Conservation (phyloP, 2,329 filamentous ascomycete genomes). For the Sarocladium brachiariae region DNA sequence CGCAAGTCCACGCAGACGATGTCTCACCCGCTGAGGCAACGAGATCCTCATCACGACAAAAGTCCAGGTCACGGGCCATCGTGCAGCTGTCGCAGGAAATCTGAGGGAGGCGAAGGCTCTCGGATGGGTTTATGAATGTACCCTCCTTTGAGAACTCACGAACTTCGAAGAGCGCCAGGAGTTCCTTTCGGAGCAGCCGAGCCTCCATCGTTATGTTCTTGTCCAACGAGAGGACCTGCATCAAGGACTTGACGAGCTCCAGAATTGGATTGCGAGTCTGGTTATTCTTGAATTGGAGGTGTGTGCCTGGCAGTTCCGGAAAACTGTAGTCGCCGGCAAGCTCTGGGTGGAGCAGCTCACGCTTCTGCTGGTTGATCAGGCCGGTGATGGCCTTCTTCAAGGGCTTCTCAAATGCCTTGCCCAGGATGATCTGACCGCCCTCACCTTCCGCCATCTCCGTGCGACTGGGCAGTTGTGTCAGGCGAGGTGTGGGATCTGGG, state of each 20-base stretch:
- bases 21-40: slow-evolving; percentile 35
- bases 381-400: slow-evolving; percentile 80
- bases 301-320: slow-evolving; percentile 69
- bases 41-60: slow-evolving; percentile 84
- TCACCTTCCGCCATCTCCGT: slow-evolving; percentile 52
- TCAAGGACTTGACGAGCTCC: slow-evolving; percentile 85
- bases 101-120: slow-evolving; percentile 64
- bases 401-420: slow-evolving; percentile 80
- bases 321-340: slow-evolving; percentile 83
- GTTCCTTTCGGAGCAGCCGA: slow-evolving; percentile 78
- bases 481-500: slow-evolving; percentile 43
- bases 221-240: slow-evolving; percentile 87
- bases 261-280: slow-evolving; percentile 60
- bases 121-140: slow-evolving; percentile 80
- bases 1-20: slow-evolving; percentile 57
- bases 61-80: slow-evolving; percentile 77
- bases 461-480: slow-evolving; percentile 55
- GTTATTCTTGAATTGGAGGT: slow-evolving; percentile 26
- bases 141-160: slow-evolving; percentile 87
- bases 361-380: slow-evolving; percentile 78
- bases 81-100: slow-evolving; percentile 89
- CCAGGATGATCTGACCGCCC: slow-evolving; percentile 56
- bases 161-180: slow-evolving; percentile 85
- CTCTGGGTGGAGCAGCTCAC: slow-evolving; percentile 83
- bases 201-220: slow-evolving; percentile 87